Evolutionary conservation across 2,329 filamentous ascomycete species (phyloP), one percentile per base, ranked within the genome.

Genomic region (Colletotrichum sp.): DNA sequence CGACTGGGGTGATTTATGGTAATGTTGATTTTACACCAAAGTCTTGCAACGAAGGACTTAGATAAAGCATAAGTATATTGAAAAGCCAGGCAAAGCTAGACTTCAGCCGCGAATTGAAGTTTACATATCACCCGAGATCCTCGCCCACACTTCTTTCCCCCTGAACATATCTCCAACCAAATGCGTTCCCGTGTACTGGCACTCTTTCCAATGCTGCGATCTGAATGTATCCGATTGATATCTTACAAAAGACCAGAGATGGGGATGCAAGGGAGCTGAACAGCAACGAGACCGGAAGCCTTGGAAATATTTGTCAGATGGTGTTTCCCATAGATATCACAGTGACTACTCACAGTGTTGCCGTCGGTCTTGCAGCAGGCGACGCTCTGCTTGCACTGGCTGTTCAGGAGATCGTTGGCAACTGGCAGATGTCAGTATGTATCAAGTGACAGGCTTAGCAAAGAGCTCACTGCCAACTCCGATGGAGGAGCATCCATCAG

Each of bases 191-290:
- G 39, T 39, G 36, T 10, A n/a, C 10, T 49, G 18, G 44, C n/a
- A 21, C n/a, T 52, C 10, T 13, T 52, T 21, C 44, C 1, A 52
- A 24, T 52, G 10, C 44, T 52, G 16, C 18, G n/a, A 21, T 52
- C n/a, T 21, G n/a, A 0, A 21, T 21, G 44, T 13, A 21, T 10
- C 3, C n/a, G 6, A 0, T 12, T 21, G n/a, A 1, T 21, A 52
- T 13, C n/a, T 13, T 52, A 52, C 44, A 52, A 52, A 21, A 52
- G 44, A 13, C 44, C 44, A 24, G 44, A 52, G 44, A 52, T 52
- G 10, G 44, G 44, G n/a, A 52, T 52, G 44, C 44, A 52, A 0
- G 44, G 44, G 44, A 52, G 44, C 44, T 52, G 44, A 0, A 52
- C 44, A 52, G 44, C 44, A 52, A 52, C 44, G 6, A 52, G 44